A percentile compares a stretch with the other conserved stretches of the same genome.
These are phyloP conservation scores for Macrolepiota fuliginosa DNA, from an alignment of 768 basidiomycete species.

Conservation along the genomic window DNA sequence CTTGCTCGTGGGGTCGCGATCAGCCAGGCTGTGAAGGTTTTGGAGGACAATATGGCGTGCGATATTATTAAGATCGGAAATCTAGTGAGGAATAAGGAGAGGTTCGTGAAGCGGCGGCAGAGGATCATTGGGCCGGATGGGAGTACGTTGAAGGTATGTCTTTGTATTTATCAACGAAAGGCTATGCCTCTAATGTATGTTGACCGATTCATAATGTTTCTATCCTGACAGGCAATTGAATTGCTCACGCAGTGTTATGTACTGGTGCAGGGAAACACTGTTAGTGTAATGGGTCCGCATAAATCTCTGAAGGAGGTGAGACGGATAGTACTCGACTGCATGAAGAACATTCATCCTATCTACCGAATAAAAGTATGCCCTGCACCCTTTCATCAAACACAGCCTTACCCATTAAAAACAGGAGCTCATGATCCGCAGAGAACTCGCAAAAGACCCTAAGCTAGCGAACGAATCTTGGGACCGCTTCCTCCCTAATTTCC, in stretches of 20 bases:
- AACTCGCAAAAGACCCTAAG: slow-evolving; percentile 97
- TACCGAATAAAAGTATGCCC: slow-evolving; percentile 88
- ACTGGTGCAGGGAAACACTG: slow-evolving; percentile 96
- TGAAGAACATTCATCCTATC: slow-evolving; percentile 99
- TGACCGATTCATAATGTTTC: not conserved
- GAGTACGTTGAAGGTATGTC: slow-evolving; percentile 87
- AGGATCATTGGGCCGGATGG: slow-evolving; percentile 97
- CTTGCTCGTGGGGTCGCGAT: slow-evolving; percentile 89
- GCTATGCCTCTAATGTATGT: not conserved
- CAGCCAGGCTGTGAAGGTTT: slow-evolving; percentile 81
- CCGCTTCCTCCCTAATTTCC: slow-evolving; percentile 94
- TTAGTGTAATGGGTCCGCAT: slow-evolving; percentile 96
- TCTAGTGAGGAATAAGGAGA: slow-evolving; percentile 90
- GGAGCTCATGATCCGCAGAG: slow-evolving; percentile 98
- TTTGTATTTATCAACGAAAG: not conserved
- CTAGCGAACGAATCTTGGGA: slow-evolving; percentile 95
- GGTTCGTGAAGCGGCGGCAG: slow-evolving; percentile 94
- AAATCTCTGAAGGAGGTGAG: slow-evolving; percentile 96
- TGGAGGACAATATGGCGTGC: slow-evolving; percentile 87
- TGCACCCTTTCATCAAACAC: not conserved
- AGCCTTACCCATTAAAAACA: slow-evolving; percentile 24
- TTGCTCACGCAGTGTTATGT: slow-evolving; percentile 96
- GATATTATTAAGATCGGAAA: slow-evolving; percentile 99
- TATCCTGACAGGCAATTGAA: slow-evolving; percentile 78
- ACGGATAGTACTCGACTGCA: slow-evolving; percentile 95